Evolutionary conservation across 345 rosid genomes (phyloP).

Genomic region (Moringa oleifera): DNA sequence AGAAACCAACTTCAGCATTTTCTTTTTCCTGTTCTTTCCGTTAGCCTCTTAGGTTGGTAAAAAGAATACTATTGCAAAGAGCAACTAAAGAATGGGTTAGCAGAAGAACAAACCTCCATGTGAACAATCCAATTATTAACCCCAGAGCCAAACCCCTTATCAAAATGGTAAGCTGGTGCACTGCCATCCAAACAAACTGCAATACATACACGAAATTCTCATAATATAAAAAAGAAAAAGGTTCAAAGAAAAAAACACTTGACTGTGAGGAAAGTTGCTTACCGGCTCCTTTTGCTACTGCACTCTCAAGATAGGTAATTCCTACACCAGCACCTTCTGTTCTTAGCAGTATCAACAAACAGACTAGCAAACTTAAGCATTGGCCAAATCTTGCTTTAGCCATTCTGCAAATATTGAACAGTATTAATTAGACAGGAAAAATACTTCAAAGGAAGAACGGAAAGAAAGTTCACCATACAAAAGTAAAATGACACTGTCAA

Average conservation of each 20-base stretch:
- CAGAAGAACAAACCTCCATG: conserved; percentile 50
- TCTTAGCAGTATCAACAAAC: conserved; percentile 27
- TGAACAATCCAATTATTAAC: conserved; percentile 72
- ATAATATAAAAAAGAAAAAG: neutral
- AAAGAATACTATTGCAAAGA: too few species aligned
- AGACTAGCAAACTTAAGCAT: conserved; percentile 14
- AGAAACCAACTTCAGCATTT: too few species aligned
- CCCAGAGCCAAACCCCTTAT: conserved; percentile 72
- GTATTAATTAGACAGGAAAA: too few species aligned
- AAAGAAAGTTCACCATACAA: too few species aligned
- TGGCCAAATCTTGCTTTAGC: too few species aligned
- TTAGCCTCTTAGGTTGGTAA: too few species aligned
- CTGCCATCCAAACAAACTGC: conserved; percentile 95
- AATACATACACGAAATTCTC: neutral
- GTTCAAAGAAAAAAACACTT: neutral
- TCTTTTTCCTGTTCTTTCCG: too few species aligned
- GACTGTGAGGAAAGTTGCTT: neutral
- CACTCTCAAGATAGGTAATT: conserved; percentile 45
- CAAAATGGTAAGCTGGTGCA: conserved; percentile 80
- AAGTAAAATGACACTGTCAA: too few species aligned
- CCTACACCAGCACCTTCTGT: conserved; percentile 31
- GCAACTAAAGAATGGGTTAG: neutral
- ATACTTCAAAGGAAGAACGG: too few species aligned
- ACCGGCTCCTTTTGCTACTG: conserved; percentile 71
- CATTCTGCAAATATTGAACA: too few species aligned